Conservation (phyloP, 345 rosid species). For the Psidium guajava region DNA sequence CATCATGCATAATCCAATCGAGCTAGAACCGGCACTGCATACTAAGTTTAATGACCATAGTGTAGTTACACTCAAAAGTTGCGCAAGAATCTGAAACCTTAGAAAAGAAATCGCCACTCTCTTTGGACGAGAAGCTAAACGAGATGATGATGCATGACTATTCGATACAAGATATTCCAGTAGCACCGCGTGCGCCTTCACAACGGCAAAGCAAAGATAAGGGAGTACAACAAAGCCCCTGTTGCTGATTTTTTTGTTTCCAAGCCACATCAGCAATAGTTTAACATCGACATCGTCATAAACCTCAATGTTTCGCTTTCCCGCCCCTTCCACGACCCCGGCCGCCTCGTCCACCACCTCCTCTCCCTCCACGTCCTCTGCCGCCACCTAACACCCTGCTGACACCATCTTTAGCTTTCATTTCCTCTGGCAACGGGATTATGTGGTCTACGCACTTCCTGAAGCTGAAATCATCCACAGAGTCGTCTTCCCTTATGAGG, state of each 20-base stretch:
- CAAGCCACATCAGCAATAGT: not conserved
- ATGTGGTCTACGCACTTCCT: constrained; percentile 90
- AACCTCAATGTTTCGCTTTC: constrained; percentile 11
- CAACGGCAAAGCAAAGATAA: not conserved
- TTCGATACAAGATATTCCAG: not conserved
- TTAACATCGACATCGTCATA: not conserved
- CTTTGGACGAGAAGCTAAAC: not conserved
- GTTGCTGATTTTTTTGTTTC: not conserved
- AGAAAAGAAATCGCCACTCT: not conserved
- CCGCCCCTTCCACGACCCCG: constrained; percentile 40
- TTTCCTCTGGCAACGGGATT: constrained; percentile 77
- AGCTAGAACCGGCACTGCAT: not conserved
- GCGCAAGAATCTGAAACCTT: not conserved
- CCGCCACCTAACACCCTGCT: constrained; percentile 29
- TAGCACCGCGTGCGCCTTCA: not conserved
- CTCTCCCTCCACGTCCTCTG: constrained; percentile 41
- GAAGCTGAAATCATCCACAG: constrained; percentile 87
- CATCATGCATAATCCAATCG: not conserved
- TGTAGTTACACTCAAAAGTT: not conserved
- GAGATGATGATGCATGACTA: not conserved
- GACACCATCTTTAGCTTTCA: constrained; percentile 39
- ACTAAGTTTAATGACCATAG: not conserved
- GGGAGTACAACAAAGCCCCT: not conserved
- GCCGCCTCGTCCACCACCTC: constrained; percentile 38
- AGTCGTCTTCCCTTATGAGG: constrained; percentile 59